Evolutionary conservation across 1,284 basidiomycete genomes (phyloP), one percentile per base, ranked within the genome.

Genomic region (Gymnopus androsaceus): DNA sequence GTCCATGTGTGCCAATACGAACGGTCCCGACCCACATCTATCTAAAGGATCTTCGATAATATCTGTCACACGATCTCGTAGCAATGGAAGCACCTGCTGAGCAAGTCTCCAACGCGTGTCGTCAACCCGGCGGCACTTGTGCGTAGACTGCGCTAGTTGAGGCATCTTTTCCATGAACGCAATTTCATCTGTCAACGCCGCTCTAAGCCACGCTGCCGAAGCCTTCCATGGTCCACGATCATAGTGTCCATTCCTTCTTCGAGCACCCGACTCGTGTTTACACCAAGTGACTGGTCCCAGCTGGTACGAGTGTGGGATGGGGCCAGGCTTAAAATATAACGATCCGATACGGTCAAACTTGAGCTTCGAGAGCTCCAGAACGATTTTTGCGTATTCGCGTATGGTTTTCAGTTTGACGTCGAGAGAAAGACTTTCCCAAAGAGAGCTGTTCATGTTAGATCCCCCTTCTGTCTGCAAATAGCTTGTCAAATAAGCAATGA

Each of bases 201-300:
- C 60, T n/a, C 58, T 55, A 14, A 65, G 55, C 64, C 64, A 65
- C 14, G 55, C 45, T n/a, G 53, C 53, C 4, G 61, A 50, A 2
- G 57, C 53, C 45, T 64, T 64, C 61, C 63, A 65, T 3, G 64
- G 64, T 17, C 64, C 64, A 12, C 63, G 57, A 52, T 65, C 60
- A 34, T 60, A 57, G 7, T 31, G 53, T 27, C 53, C 54, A 30
- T 52, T 44, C 11, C 46, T 51, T 30, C 42, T 44, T 15, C 63
- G 60, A 23, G 60, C 57, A 28, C 51, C 59, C 1, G 62, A 60
- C 50, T 65, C 63, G 25, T 49, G 60, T 51, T 65, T 65, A 47
- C 58, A 58, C 64, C 63, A 65, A 17, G 59, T 56, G 3, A 58
- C 61, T 12, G 61, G 57, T 14, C 64, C 64, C 37, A 65, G 64